Conservation (phyloP, 2,329 filamentous ascomycete species). For the Penicillium sp. region DNA sequence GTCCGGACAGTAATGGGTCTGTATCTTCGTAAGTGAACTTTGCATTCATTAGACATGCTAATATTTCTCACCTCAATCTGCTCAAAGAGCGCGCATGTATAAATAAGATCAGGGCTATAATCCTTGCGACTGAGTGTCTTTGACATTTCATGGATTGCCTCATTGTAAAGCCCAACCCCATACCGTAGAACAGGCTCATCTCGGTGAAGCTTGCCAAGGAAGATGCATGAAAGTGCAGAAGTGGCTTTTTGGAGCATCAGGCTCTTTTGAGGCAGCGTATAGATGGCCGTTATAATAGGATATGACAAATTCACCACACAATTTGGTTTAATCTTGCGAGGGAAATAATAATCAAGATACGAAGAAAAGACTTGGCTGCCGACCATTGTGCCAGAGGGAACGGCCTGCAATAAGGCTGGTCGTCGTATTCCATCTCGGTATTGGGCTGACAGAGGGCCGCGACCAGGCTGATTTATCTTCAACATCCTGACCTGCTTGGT, state of each 20-base stretch:
- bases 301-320: slow-evolving; percentile 5
- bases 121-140: slow-evolving; percentile 4
- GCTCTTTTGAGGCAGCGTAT: slow-evolving; percentile 3
- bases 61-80: slow-evolving; percentile 7
- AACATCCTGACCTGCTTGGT: neutral
- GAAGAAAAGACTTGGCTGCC: slow-evolving; percentile 4
- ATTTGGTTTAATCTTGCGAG: slow-evolving; percentile 1
- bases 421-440: neutral
- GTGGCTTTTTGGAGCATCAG: slow-evolving; percentile 4
- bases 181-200: slow-evolving; percentile 1
- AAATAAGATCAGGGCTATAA: slow-evolving; percentile 3
- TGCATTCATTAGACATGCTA: neutral
- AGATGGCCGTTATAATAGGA: slow-evolving; percentile 5
- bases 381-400: slow-evolving; percentile 5
- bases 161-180: slow-evolving; percentile 3
- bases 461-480: neutral
- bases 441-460: neutral
- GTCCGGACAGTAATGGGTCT: slow-evolving; percentile 3
- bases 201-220: slow-evolving; percentile 6
- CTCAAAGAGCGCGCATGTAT: slow-evolving; percentile 3
- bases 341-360: slow-evolving; percentile 3
- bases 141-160: slow-evolving; percentile 4
- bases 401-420: slow-evolving; percentile 1
- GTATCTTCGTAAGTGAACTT: neutral
- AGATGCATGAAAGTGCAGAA: slow-evolving; percentile 7